Base-by-base conservation (phyloP, 2,329 filamentous ascomycete genomes). In the Orbilia javanica region DNA sequence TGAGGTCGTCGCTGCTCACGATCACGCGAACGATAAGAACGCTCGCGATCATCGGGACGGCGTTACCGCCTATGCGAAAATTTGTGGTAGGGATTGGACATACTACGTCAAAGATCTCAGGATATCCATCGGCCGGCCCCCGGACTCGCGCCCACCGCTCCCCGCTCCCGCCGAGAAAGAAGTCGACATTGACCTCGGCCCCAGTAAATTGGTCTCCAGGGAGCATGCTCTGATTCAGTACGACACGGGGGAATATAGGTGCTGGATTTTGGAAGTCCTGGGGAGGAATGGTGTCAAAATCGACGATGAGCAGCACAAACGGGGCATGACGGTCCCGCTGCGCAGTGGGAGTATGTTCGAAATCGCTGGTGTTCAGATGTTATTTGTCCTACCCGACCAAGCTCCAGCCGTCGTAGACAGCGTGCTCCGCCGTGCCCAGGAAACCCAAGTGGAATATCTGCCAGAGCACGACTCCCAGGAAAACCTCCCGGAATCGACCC, bases 301-400 rank as follows among this genome's bases (percentile, higher is more conserved):
- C 22, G 93, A 99, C 83, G 93, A 93, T 78, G 85, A 86, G 63
- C 86, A 88, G 20, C 85, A 96, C 70, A 92, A 92, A 82, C 88
- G 90, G 64, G 91, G 91, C 11, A 68, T 79, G 25, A 80, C 72
- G 4, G 78, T 80, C 57, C 84, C 85, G 31, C 87, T 99, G 27
- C 89, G 90, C 48, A 97, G 94, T 82, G 96, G 96, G 73, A 91
- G 95, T 83, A 93, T 98, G 50, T 91, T 99, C 73, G 94, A 97
- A 82, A 93, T 98, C 82, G 92, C 92, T 81, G 93, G 93, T 66
- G 92, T 96, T 0, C 95, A 99, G 86, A 99, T 99, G 96, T 95
- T 98, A 87, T 99, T 99, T 84, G 93, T 97, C 57, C 89, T 97
- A n/a, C 95, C 96, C 0, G 90, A 89, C 25, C 91, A 92, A 27